Percentiles rank a stretch among this genome's conserved stretches.
phyloP scores from a whole-genome alignment of 2,329 filamentous ascomycete species.

The Alternaria viburni region DNA sequence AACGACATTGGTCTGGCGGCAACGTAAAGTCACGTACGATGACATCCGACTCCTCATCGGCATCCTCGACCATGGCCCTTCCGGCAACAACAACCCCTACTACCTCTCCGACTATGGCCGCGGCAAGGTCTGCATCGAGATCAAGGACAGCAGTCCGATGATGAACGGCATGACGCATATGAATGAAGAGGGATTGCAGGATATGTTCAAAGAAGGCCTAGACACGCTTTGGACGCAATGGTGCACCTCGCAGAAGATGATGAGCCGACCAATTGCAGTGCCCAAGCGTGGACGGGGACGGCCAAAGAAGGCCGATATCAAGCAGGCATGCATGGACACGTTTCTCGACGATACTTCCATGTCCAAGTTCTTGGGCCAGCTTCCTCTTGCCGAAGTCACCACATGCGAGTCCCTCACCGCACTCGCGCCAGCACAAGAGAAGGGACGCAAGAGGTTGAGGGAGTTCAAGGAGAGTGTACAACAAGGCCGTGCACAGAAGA shows the following conservation, averaged over 20 bases:
- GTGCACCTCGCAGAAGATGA: conserved; percentile 34
- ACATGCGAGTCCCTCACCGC: conserved; percentile 60
- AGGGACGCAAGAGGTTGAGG: conserved; percentile 72
- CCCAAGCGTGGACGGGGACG: conserved; percentile 46
- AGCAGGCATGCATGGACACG: conserved; percentile 59
- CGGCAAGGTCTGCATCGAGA: conserved; percentile 52
- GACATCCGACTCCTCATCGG: conserved; percentile 57
- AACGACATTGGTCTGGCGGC: conserved; percentile 54
- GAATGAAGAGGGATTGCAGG: conserved; percentile 57
- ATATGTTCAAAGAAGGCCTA: conserved; percentile 57
- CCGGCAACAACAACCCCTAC: conserved; percentile 43
- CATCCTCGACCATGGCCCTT: conserved; percentile 43
- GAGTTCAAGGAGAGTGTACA: conserved; percentile 69
- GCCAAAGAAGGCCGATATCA: conserved; percentile 34
- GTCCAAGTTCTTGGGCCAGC: conserved; percentile 59
- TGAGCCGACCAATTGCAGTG: conserved; percentile 35
- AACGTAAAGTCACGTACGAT: conserved; percentile 53
- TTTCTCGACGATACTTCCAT: conserved; percentile 43
- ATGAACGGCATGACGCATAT: conserved; percentile 39
- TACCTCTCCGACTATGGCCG: conserved; percentile 52
- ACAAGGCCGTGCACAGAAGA: conserved; percentile 41
- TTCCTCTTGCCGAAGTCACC: conserved; percentile 63
- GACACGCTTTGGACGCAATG: conserved; percentile 55
- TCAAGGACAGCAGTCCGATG: conserved; percentile 39
- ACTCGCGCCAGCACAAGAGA: conserved; percentile 64